phyloP scores from a whole-genome alignment of 2,329 filamentous ascomycete species.

The Fusarium veterinarium region DNA sequence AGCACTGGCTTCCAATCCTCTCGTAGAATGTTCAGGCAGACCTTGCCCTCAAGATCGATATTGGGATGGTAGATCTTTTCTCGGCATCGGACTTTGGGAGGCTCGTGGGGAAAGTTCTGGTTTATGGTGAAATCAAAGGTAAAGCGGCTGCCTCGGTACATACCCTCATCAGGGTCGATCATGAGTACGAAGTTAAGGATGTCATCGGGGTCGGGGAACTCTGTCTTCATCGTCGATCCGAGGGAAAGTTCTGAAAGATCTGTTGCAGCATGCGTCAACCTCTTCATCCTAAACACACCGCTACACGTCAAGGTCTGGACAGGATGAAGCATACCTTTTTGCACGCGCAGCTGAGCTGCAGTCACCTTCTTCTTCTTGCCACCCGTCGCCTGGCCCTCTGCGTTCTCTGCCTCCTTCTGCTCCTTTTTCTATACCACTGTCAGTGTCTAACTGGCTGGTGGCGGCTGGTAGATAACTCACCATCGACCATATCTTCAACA shows the following conservation, averaged over 20 bases:
- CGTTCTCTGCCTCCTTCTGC: slow-evolving; percentile 93
- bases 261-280: slow-evolving; percentile 50
- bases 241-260: slow-evolving; percentile 86
- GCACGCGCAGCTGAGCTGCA: slow-evolving; percentile 91
- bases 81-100: slow-evolving; percentile 95
- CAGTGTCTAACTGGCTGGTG: slow-evolving; percentile 18
- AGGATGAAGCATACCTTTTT: slow-evolving; percentile 77
- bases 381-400: slow-evolving; percentile 74
- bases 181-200: slow-evolving; percentile 86
- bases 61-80: slow-evolving; percentile 99
- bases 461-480: slow-evolving; percentile 57
- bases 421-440: slow-evolving; percentile 80
- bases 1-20: slow-evolving; percentile 99
- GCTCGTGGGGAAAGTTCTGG: slow-evolving; percentile 96
- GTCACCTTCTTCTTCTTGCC: slow-evolving; percentile 99
- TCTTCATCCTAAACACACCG: neutral
- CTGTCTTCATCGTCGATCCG: slow-evolving; percentile 81
- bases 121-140: slow-evolving; percentile 92
- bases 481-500: slow-evolving; percentile 99
- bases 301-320: neutral
- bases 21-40: slow-evolving; percentile 95
- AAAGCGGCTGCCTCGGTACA: slow-evolving; percentile 90
- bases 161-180: slow-evolving; percentile 86
- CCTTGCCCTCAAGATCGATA: slow-evolving; percentile 97
- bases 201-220: slow-evolving; percentile 85